Percentiles rank a stretch among this genome's conserved stretches.
Conservation (phyloP, 768 basidiomycete species). For the Macrolepiota albuminosa region DNA sequence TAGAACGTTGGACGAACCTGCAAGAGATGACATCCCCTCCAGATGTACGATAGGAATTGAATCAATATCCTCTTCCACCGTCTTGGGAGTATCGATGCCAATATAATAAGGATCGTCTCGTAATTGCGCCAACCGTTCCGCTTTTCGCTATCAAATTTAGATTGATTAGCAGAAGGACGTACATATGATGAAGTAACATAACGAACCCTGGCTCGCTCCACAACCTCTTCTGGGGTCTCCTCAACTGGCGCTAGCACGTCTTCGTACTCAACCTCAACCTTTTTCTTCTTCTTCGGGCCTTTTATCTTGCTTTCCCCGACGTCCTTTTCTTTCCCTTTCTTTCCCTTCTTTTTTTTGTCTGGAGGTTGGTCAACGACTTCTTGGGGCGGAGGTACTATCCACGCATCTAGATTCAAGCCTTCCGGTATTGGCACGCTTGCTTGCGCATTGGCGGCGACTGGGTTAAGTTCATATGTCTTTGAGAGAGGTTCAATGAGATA, state of each 20-base stretch:
- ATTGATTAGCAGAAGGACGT: not conserved
- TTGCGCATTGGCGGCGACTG: conserved; percentile 79
- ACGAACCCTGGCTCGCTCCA: conserved; percentile 60
- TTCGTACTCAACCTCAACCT: conserved; percentile 20
- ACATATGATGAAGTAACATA: not conserved
- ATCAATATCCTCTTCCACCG: conserved; percentile 63
- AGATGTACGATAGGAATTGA: conserved; percentile 87
- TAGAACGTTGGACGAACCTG: conserved; percentile 18
- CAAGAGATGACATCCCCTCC: conserved; percentile 62
- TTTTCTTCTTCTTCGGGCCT: conserved; percentile 26
- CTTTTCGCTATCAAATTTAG: conserved; percentile 50
- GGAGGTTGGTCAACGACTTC: conserved; percentile 35
- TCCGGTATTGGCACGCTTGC: conserved; percentile 76
- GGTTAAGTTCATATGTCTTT: conserved; percentile 73
- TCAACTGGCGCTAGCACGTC: conserved; percentile 35
- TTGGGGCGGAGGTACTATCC: conserved; percentile 69
- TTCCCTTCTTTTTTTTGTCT: conserved; percentile 48
- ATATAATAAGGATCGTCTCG: conserved; percentile 93
- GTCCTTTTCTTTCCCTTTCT: conserved; percentile 31
- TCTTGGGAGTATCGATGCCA: conserved; percentile 50
- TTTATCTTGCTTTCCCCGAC: conserved; percentile 19
- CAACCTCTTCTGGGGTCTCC: conserved; percentile 56
- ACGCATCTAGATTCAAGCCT: conserved; percentile 79
- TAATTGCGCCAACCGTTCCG: conserved; percentile 68
- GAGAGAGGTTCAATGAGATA: conserved; percentile 83